Evolutionary conservation across 225 moss, liverwort and hornwort species (phyloP), one percentile per base, ranked within the genome.

Genomic region (Pseudoscleropodium purum): DNA sequence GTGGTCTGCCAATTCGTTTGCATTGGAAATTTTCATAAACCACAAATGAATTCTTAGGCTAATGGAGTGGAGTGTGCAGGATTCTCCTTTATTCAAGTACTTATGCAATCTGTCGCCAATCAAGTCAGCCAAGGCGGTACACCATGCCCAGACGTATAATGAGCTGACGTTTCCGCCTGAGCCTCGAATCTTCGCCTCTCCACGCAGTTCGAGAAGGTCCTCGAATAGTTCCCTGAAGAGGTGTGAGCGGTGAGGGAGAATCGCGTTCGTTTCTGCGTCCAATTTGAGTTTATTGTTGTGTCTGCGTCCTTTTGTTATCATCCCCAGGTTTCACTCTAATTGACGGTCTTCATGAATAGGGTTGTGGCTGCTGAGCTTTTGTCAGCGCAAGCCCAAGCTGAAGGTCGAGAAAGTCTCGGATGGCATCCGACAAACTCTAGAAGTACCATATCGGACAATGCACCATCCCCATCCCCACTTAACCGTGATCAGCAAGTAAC

Each of bases 111-210:
- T 98, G 63, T 98, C 98, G 75, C 98, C 97, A 75, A 97, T 98
- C 81, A 96, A 97, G 92, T 96, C 98, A 49, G 94, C 97, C n/a
- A 96, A 95, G 88, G 91, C 96, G 59, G 92, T 97, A 75, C 98
- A 97, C 75, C 97, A 97, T 76, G 96, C 97, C 13, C 98, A 98
- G 83, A 98, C 98, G 18, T 98, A 98, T n/a, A 96, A 96, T 23
- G 98, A 98, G 79, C 89, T 97, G 74, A 94, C 96, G 51, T 92
- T 98, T 88, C 98, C 98, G 37, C 98, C 96, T 19, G 95, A 96
- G 81, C 97, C 95, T 86, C 92, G 97, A n/a, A 91, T 98, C n/a
- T 98, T 98, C 82, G 94, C 97, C 13, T 98, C 98, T 82, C 98
- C 98, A 70, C 93, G 81, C 91, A 96, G 92, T 83, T 93, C 90